Evolutionary conservation across 352 stramenopile genomes (phyloP), one percentile per base, ranked within the genome.

Genomic region (Blastocystis hominis): DNA sequence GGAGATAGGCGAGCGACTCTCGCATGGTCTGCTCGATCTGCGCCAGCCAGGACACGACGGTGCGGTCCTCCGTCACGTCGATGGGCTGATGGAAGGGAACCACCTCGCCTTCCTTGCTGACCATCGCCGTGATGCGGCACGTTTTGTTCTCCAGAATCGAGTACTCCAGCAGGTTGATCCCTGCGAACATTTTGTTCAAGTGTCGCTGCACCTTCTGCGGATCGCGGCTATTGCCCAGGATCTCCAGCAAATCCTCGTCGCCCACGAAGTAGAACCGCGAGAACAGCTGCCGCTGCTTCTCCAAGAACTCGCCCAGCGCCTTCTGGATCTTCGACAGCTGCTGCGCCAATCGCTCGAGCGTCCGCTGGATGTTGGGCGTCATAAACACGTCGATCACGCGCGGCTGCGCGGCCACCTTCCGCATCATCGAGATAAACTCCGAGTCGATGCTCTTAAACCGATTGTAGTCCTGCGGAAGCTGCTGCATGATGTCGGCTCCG

Each of bases 261-360:
- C 97, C 97, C 10, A 99, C 93, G 88, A 99, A 99, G 90, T 99
- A 99, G 89, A 99, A 99, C n/a, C 97, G 94, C 84, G 91, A 89
- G 88, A 93, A 93, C 17, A 88, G 86, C 78, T 92, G 89, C 90
- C 97, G 93, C 90, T 99, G 96, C 17, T 96, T 97, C 89, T 99
- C 96, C 7, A 99, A 92, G 90, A 99, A 99, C 88, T 98, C 95
- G 80, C 97, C 97, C 7, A 99, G 91, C n/a, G 96, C 95, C 89
- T 97, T 96, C 90, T 99, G 97, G 42, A 99, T 98, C n/a, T 98
- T 97, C 3, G 92, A 93, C 94, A 99, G 98, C 88, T 98, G 94
- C 89, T 97, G 93, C 90, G 97, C 92, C 84, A 98, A 94, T 42
- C 95, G 91, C 75, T 98, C 94, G 36, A 98, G 91, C 9, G 94